Base-by-base conservation (phyloP, 108 stramenopile species). In the Skeletonema potamos region DNA sequence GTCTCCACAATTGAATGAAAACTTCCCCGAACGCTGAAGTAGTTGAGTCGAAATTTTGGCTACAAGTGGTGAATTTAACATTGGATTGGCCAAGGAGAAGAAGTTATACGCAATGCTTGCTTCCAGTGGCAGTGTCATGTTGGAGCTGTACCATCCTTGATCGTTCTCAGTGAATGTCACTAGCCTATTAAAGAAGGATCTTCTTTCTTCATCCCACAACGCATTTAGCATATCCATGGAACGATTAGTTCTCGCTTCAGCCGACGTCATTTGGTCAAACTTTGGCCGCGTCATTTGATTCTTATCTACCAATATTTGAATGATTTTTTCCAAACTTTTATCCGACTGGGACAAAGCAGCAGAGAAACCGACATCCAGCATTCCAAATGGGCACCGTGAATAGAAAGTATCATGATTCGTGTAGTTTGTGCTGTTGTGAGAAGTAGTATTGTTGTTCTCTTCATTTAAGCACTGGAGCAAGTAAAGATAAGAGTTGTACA, bases 281-380 rank as follows among this genome's bases (percentile, higher is more conserved):
- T 60, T 54, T 27, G 70, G 63, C 29, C 58, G 70, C 12, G 66
- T 43, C 2, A 72, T 62, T 3, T 30, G 58, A 46, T 72, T 72
- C 60, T 79, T 79, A 20, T 72, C 73, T 24, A 60, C 18, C 37
- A 82, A 37, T 33, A 82, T 82, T 64, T 84, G 57, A 18, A 60
- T 61, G 27, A 82, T 83, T 34, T 62, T 64, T n/a, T 69, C 28
- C 60, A 86, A 34, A 54, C 84, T 82, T 12, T 22, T 15, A 43
- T 86, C 80, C 3, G 85, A 41, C 72, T 76, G 80, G 20, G 80
- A 27, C 32, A 86, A 33, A n/a, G 80, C 85, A 17, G 85, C 64
- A 1, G 78, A 67, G 48, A 81, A 79, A 6, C 85, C 85, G 28
- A 86, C 80, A 57, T 86, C 85, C 20, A 86, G 43, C 82, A 86